phyloP scores from a whole-genome alignment of 352 stramenopile species.

The Globisporangium sylvaticum region DNA sequence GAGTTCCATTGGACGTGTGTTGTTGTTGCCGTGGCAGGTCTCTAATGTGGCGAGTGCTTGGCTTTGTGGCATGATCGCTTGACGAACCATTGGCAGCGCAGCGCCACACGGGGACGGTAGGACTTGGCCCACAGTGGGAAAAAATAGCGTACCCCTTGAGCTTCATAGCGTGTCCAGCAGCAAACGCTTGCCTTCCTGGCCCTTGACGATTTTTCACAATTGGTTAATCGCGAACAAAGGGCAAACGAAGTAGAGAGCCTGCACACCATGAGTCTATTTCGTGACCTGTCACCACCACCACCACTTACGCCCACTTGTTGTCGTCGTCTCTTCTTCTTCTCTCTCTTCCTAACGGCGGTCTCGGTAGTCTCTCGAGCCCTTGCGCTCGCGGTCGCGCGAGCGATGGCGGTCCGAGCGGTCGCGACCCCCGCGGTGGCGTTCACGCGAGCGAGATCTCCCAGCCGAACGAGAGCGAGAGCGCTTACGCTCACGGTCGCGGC shows the following conservation, averaged over 20 bases:
- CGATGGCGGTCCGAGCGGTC: slow-evolving; percentile 31
- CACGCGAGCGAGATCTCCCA: slow-evolving; percentile 29
- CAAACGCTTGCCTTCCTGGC: too few relatives aligned
- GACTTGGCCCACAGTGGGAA: too few relatives aligned
- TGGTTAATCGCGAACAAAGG: not conserved
- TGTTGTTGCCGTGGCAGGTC: not conserved
- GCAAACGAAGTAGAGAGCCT: not conserved
- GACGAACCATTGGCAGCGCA: not conserved
- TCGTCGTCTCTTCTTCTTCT: not conserved
- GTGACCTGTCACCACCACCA: not conserved
- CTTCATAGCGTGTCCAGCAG: not conserved
- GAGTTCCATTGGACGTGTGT: not conserved
- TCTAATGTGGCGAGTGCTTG: not conserved
- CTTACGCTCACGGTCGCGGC: slow-evolving; percentile 23
- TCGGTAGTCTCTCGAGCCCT: slow-evolving; percentile 45
- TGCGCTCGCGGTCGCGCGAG: slow-evolving; percentile 34
- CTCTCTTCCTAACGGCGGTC: slow-evolving; percentile 29
- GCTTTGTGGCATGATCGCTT: not conserved
- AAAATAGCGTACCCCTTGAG: too few relatives aligned
- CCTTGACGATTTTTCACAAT: not conserved
- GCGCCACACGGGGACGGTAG: not conserved
- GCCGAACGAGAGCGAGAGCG: slow-evolving; percentile 33
- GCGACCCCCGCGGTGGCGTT: slow-evolving; percentile 22
- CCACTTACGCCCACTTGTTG: not conserved
- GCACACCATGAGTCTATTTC: slow-evolving; percentile 12